Base-by-base conservation (phyloP, 2,329 filamentous ascomycete genomes). In the Ploettnerulaceae sp. region DNA sequence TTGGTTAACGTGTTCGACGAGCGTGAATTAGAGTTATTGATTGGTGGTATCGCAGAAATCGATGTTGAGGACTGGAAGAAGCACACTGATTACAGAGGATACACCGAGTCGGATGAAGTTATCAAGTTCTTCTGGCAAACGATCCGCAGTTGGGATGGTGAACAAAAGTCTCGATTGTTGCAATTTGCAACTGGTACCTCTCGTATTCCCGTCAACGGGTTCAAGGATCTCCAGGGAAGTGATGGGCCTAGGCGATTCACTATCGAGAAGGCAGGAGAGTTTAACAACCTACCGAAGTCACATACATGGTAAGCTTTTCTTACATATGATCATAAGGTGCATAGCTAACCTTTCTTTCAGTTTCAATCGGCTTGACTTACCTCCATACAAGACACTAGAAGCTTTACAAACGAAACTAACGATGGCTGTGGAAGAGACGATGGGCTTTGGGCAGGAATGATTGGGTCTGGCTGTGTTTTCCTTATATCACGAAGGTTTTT, bases 41-140 rank as follows among this genome's bases (percentile, higher is more conserved):
- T 98, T 64, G 93, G 93, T 57, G 93, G 93, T 76, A 98, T 98
- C 60, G 93, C 93, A n/a, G 93, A 98, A 69, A 98, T 98, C 58
- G 93, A 98, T 63, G 91, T 98, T 12, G 93, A 98, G 51, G 93
- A 98, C 69, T 98, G 93, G 93, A 97, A 98, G 84, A 98, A 98
- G 75, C 93, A 98, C 71, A 98, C 93, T 36, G 93, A 98, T 65
- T 98, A 98, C 69, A 86, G 93, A 59, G 93, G 93, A 45, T 98
- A 98, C 76, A 96, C 94, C 7, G 93, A 98, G 70, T 89, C 84
- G 47, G 93, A 98, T 61, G 89, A 96, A 64, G 93, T 98, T 20
- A 93, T 98, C 57, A 87, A 94, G 67, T 90, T 94, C 74, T 98
- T 98, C 78, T 98, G 93, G 93, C 90, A 95, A 74, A 91, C 86